These are phyloP conservation scores for Spiromyces aspiralis DNA, from an alignment of 371 early-diverging fungal genomes.

Conservation along the genomic window DNA sequence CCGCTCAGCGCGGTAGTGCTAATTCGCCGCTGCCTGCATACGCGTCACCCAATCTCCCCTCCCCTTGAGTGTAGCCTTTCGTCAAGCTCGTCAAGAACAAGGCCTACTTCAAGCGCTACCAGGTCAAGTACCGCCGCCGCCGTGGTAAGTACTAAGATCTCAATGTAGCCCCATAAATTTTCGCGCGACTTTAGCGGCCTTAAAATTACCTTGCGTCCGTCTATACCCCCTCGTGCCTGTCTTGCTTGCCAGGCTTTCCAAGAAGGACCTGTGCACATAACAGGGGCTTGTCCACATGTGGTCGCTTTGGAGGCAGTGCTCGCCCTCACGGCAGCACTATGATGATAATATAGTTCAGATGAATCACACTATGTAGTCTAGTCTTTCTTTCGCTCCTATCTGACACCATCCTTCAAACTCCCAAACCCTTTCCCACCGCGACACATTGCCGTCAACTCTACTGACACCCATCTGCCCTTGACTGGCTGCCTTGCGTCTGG, in stretches of 20 bases:
- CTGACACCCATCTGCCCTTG: too few species aligned
- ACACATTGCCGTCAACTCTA: too few species aligned
- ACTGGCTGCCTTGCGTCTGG: too few species aligned
- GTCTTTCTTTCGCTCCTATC: slow-evolving; percentile 79
- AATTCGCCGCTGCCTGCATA: too few species aligned
- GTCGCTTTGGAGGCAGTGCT: too few species aligned
- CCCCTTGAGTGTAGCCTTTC: too few species aligned
- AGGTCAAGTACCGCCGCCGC: slow-evolving; percentile 97
- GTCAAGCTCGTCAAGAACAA: slow-evolving; percentile 89
- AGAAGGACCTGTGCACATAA: neutral
- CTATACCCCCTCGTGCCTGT: too few species aligned
- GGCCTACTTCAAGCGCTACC: slow-evolving; percentile 99
- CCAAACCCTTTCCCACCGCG: neutral
- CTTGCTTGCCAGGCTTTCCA: too few species aligned
- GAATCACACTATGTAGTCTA: neutral
- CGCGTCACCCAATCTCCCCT: too few species aligned
- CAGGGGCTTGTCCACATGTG: neutral
- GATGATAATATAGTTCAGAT: slow-evolving; percentile 10
- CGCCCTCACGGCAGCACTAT: neutral
- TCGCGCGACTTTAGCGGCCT: too few species aligned
- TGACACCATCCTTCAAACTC: slow-evolving; percentile 30
- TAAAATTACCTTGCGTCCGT: too few species aligned
- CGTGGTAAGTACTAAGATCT: slow-evolving; percentile 51
- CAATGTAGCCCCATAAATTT: slow-evolving; percentile 1
- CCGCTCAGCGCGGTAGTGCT: too few species aligned